Evolutionary conservation across 805 yeast genomes (phyloP).

Genomic region (Barnettozyma californica): DNA sequence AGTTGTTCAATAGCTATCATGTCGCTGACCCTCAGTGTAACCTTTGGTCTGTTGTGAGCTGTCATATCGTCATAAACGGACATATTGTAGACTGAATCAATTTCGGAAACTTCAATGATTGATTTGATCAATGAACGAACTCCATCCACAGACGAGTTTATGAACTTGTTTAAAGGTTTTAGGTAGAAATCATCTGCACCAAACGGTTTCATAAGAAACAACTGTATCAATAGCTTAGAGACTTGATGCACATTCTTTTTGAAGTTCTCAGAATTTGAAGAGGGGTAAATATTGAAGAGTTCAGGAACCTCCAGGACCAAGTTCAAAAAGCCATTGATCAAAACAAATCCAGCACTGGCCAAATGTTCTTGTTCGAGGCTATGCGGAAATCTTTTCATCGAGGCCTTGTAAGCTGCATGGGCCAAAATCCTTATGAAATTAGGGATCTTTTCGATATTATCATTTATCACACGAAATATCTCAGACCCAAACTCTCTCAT

Average conservation of each 20-base stretch:
- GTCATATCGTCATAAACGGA: conserved; percentile 66
- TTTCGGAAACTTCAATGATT: conserved; percentile 47
- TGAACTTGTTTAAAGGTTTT: conserved; percentile 75
- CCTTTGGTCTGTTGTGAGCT: conserved; percentile 43
- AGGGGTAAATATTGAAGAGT: conserved; percentile 45
- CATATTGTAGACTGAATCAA: conserved; percentile 57
- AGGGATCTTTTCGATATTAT: conserved; percentile 43
- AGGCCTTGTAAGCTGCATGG: conserved; percentile 35
- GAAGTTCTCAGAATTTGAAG: conserved; percentile 16
- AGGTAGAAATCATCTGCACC: conserved; percentile 55
- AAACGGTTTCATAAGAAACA: conserved; percentile 66
- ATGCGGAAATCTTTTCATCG: conserved; percentile 47
- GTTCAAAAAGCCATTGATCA: conserved; percentile 47
- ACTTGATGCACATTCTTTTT: conserved; percentile 50
- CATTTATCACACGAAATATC: conserved; percentile 48
- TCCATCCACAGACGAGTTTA: conserved; percentile 44
- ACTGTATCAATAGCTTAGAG: conserved; percentile 55
- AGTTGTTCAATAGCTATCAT: conserved; percentile 41
- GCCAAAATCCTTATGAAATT: conserved; percentile 53
- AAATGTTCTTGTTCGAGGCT: conserved; percentile 54
- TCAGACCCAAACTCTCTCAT: conserved; percentile 68
- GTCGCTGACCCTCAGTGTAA: conserved; percentile 41
- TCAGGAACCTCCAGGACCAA: conserved; percentile 48
- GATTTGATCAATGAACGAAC: conserved; percentile 40
- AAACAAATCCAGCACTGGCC: conserved; percentile 63